Conservation (phyloP, 2,329 filamentous ascomycete genomes). For the Aspergillus brasiliensis region DNA sequence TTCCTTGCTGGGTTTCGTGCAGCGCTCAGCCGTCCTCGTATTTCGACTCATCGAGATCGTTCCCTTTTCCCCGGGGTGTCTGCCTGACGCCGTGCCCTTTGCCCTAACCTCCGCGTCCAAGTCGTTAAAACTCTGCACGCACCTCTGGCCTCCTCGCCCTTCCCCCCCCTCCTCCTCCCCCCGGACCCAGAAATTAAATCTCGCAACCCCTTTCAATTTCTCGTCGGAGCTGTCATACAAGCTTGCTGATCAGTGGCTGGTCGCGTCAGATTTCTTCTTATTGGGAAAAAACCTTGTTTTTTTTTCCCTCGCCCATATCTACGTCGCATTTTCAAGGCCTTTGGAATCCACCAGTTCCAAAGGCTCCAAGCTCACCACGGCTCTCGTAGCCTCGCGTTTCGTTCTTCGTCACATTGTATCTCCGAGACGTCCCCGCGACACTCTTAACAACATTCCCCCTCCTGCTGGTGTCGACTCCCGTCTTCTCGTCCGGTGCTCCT, state of each 20-base stretch:
- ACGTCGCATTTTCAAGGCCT: slow-evolving; percentile 29
- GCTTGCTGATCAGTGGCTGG: slow-evolving; percentile 19
- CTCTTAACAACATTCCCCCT: slow-evolving; percentile 52
- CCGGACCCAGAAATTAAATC: slow-evolving; percentile 17
- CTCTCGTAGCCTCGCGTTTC: slow-evolving; percentile 36
- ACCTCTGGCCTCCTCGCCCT: slow-evolving; percentile 12
- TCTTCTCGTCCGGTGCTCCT: slow-evolving; percentile 39
- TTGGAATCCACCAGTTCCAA: slow-evolving; percentile 41
- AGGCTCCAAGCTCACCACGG: slow-evolving; percentile 43
- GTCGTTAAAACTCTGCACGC: slow-evolving; percentile 25
- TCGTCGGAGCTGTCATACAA: background rate
- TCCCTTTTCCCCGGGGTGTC: slow-evolving; percentile 7
- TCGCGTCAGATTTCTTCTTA: slow-evolving; percentile 15
- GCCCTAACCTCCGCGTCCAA: slow-evolving; percentile 24
- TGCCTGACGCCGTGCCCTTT: slow-evolving; percentile 27
- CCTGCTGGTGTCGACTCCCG: slow-evolving; percentile 37
- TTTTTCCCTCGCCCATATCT: slow-evolving; percentile 7
- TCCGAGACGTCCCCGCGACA: slow-evolving; percentile 45
- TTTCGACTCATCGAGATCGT: slow-evolving; percentile 7
- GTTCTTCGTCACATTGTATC: slow-evolving; percentile 48
- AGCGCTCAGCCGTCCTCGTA: slow-evolving; percentile 3
- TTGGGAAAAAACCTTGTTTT: slow-evolving; percentile 17
- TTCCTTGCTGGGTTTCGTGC: slow-evolving; percentile 11
- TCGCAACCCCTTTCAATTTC: slow-evolving; percentile 12
- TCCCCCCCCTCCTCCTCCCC: background rate